Evolutionary conservation across 78 protist species (phyloP).

Genomic region (Dictyostelium firmibasis): DNA sequence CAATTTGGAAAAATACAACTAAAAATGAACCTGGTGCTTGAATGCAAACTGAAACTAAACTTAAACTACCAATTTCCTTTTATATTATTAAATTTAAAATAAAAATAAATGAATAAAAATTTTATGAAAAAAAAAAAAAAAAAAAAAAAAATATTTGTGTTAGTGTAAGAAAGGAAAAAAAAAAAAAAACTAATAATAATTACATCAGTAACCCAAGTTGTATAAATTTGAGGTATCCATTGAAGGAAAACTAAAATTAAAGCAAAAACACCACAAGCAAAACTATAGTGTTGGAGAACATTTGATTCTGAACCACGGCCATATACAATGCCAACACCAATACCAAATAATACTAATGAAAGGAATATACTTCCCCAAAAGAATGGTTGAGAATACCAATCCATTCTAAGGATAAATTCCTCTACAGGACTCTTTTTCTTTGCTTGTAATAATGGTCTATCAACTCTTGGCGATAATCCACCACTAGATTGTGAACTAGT

Average conservation of each 20-base stretch:
- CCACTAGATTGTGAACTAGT: constrained; percentile 5
- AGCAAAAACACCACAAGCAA: constrained; percentile 45
- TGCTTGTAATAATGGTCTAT: neutral
- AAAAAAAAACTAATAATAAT: neutral
- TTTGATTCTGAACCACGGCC: constrained; percentile 20
- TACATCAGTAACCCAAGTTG: constrained; percentile 15
- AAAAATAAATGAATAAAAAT: neutral
- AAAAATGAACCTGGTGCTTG: constrained; percentile 71
- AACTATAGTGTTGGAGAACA: neutral
- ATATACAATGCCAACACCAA: constrained; percentile 34
- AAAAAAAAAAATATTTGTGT: neutral
- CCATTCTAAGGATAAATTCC: constrained; percentile 30
- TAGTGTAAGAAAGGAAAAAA: neutral
- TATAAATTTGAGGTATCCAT: constrained; percentile 75
- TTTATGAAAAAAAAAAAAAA: neutral
- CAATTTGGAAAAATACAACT: constrained; percentile 34
- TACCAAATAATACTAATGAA: constrained; percentile 24
- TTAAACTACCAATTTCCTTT: constrained; percentile 47
- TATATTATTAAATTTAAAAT: neutral
- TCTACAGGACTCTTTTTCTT: constrained; percentile 13
- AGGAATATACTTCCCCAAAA: constrained; percentile 40
- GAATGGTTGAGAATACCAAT: constrained; percentile 72
- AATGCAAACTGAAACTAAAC: constrained; percentile 57
- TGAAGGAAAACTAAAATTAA: constrained; percentile 46
- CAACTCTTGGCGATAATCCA: neutral